phyloP scores from a whole-genome alignment of 2,329 filamentous ascomycete species.

The Ramularia endophylla region DNA sequence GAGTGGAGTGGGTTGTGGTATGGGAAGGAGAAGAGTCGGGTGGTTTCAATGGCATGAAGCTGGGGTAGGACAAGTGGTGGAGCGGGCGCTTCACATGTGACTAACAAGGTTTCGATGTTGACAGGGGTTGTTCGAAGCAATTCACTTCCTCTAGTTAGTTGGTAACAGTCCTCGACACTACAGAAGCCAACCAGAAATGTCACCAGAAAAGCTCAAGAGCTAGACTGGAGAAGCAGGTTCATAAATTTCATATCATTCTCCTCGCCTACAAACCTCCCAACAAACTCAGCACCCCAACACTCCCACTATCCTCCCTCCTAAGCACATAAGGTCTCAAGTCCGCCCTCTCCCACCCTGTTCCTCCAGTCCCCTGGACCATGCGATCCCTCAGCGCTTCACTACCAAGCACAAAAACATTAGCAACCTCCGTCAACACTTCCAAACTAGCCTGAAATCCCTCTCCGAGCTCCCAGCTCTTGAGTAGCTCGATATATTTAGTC shows the following conservation, averaged over 20 bases:
- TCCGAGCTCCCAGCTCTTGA: slow-evolving; percentile 66
- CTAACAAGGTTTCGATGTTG: too few species aligned
- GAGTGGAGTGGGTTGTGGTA: background rate
- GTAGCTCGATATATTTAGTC: slow-evolving; percentile 80
- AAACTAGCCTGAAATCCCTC: slow-evolving; percentile 49
- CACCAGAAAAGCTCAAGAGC: too few species aligned
- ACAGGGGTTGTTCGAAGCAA: too few species aligned
- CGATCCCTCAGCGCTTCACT: slow-evolving; percentile 48
- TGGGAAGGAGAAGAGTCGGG: background rate
- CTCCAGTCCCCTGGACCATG: too few species aligned
- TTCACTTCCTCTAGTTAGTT: too few species aligned
- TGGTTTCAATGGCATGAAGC: too few species aligned
- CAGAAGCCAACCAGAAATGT: too few species aligned
- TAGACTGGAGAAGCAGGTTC: too few species aligned
- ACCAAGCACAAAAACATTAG: slow-evolving; percentile 91
- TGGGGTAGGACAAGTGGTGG: too few species aligned
- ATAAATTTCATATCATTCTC: too few species aligned
- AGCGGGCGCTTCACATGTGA: too few species aligned
- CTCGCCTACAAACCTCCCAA: slow-evolving; percentile 38
- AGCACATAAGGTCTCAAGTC: slow-evolving; percentile 76
- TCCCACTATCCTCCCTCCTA: slow-evolving; percentile 76
- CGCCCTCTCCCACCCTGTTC: slow-evolving; percentile 39
- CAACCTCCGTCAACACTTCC: slow-evolving; percentile 87
- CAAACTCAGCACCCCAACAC: slow-evolving; percentile 75
- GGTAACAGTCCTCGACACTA: too few species aligned